Evolutionary conservation across 768 basidiomycete species (phyloP), one percentile per base, ranked within the genome.

Genomic region (Trametes elegans): DNA sequence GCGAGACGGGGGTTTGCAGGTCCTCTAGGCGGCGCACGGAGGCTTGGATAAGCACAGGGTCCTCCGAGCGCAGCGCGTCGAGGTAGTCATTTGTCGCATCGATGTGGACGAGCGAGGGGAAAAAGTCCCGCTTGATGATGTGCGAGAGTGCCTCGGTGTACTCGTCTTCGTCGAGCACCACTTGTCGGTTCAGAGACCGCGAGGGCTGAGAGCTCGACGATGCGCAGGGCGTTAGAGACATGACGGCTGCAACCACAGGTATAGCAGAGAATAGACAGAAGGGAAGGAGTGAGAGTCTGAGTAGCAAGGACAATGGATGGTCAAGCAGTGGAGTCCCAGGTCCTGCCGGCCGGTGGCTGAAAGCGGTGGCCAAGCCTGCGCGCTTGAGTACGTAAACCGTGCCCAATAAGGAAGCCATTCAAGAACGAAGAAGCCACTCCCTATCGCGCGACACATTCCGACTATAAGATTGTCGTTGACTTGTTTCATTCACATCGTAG

Each of bases 51-150:
- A 88, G 80, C 52, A 80, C 74, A 1, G 88, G 83, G 69, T 97
- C 91, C 57, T 84, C 76, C n/a, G 84, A 76, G 39, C 80, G 79
- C 35, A 93, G 72, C 3, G 93, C 93, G 57, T 88, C 85, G 21
- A 96, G 81, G 71, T 94, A 93, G 53, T 77, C 79, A 68, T 95
- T 93, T 28, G 91, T 90, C 18, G 92, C 90, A 62, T 95, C 90
- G 24, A 96, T 79, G 62, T 92, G 90, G 16, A 87, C 83, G 9
- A 98, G 81, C 11, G 92, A 92, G 0, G 97, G 97, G 66, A 98
- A 99, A 79, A 99, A 99, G 73, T 98, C 96, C 44, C 97, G 87
- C 34, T 91, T 89, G 64, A 98, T 98, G 64, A 98, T 98, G 42
- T 85, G 81, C 10, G 91, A 92, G 19, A 99, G 78, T 1, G 89